Base-by-base conservation (phyloP, 345 rosid species). In the Citrus medica region DNA sequence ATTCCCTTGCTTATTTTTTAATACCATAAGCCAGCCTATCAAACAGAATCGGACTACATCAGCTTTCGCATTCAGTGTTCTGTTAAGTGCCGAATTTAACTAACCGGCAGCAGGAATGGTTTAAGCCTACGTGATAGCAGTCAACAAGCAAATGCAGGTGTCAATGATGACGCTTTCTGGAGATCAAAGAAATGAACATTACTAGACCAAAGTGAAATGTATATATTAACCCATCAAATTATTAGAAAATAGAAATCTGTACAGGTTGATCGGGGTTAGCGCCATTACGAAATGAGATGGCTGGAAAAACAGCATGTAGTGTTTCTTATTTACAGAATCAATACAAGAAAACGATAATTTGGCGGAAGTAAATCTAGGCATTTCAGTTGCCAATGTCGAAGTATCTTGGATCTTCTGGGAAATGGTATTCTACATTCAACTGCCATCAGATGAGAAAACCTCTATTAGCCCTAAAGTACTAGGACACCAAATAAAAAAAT, bases 351-450 rank as follows among this genome's bases (percentile, higher is more conserved):
- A 77, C 3, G 72, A 21, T 30, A 65, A 66, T 59, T 76, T 62
- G 69, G 55, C 19, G 59, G 56, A 42, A 42, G 76, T 24, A 74
- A 7, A 35, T 65, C 53, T 30, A 79, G 60, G 58, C 58, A 6
- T 53, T 17, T 53, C 58, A 53, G 58, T 85, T 91, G 80, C 87
- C 64, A 82, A 91, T 85, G 84, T 88, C 79, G 76, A 92, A 94
- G 85, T 94, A 94, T 85, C 93, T 91, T 21, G 97, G 97, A 75
- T 92, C 91, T 60, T 92, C 92, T 6, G 97, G 97, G 83, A 89
- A 87, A 88, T 94, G 97, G 81, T 89, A 94, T 78, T 94, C 98
- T 79, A 90, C 94, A 59, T 89, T 92, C 85, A 91, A 80, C 98
- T 94, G 93, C 89, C 77, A 81, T 76, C 27, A 68, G 17, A 67